phyloP scores from a whole-genome alignment of 2,329 filamentous ascomycete genomes.

The Cryphonectria carpinicola region DNA sequence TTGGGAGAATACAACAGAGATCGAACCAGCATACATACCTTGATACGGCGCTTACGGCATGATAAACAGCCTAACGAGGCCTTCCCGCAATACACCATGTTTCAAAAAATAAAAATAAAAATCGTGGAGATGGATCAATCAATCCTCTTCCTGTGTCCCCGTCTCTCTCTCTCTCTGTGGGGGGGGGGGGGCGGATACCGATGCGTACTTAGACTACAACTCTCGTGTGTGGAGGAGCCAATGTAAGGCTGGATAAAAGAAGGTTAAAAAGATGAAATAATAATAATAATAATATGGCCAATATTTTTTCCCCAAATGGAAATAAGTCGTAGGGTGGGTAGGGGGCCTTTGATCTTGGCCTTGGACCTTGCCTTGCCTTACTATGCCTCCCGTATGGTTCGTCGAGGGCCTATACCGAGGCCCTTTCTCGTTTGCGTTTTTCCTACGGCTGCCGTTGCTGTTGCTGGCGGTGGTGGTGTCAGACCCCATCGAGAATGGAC shows the following conservation, averaged over 20 bases:
- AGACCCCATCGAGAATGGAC: background rate
- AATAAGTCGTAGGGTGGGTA: conserved; percentile 6
- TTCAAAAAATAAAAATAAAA: conserved; percentile 1
- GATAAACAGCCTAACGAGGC: conserved; percentile 59
- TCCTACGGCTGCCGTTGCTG: conserved; percentile 1
- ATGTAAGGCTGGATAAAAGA: background rate
- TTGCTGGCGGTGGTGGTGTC: background rate
- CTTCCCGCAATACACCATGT: conserved; percentile 62
- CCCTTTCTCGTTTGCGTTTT: conserved; percentile 1
- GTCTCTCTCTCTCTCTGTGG: background rate
- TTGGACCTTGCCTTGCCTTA: background rate
- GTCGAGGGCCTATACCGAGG: conserved; percentile 5
- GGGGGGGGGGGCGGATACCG: background rate
- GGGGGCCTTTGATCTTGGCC: background rate
- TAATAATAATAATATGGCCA: background rate
- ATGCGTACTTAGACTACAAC: background rate
- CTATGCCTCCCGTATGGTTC: background rate
- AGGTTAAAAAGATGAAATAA: background rate
- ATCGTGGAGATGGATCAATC: background rate
- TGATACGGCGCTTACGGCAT: conserved; percentile 58
- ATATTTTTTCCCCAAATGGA: conserved; percentile 1
- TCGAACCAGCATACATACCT: conserved; percentile 44
- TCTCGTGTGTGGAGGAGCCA: background rate
- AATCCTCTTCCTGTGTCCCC: background rate
- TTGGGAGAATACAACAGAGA: background rate